phyloP scores from a whole-genome alignment of 108 stramenopile genomes.

The Pseudonitzschia delicatissima region DNA sequence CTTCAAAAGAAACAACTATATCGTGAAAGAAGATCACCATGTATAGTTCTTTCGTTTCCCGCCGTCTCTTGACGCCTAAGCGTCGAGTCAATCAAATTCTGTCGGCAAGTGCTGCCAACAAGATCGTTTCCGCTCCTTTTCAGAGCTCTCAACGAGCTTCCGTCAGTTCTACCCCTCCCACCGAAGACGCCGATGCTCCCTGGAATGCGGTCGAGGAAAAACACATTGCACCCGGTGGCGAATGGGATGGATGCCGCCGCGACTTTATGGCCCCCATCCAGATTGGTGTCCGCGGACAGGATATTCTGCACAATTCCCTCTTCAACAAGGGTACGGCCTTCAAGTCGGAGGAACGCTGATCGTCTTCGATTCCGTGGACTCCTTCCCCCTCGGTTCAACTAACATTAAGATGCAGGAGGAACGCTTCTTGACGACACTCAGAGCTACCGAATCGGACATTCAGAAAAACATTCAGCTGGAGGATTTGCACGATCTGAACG shows the following conservation, averaged over 20 bases:
- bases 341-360: slow-evolving; percentile 85
- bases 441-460: slow-evolving; percentile 69
- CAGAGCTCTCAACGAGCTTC: neutral
- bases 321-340: slow-evolving; percentile 89
- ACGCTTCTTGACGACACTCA: slow-evolving; percentile 57
- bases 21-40: too few relatives aligned
- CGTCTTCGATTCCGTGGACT: slow-evolving; percentile 86
- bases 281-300: slow-evolving; percentile 51
- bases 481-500: slow-evolving; percentile 94
- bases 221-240: slow-evolving; percentile 48
- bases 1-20: too few relatives aligned
- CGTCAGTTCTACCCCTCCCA: neutral
- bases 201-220: slow-evolving; percentile 27
- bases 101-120: too few relatives aligned
- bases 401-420: slow-evolving; percentile 69
- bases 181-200: slow-evolving; percentile 10
- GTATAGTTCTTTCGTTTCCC: too few relatives aligned
- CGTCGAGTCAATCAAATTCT: too few relatives aligned
- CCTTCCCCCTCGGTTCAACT: slow-evolving; percentile 62
- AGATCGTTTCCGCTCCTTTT: neutral
- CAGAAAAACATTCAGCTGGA: slow-evolving; percentile 91
- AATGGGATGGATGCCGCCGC: slow-evolving; percentile 73
- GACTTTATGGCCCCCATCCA: slow-evolving; percentile 67
- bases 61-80: too few relatives aligned
- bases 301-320: slow-evolving; percentile 57